Evolutionary conservation across 192 early-diverging fungal genomes (phyloP), one percentile per base, ranked within the genome.

Genomic region (Coemansia sp.): DNA sequence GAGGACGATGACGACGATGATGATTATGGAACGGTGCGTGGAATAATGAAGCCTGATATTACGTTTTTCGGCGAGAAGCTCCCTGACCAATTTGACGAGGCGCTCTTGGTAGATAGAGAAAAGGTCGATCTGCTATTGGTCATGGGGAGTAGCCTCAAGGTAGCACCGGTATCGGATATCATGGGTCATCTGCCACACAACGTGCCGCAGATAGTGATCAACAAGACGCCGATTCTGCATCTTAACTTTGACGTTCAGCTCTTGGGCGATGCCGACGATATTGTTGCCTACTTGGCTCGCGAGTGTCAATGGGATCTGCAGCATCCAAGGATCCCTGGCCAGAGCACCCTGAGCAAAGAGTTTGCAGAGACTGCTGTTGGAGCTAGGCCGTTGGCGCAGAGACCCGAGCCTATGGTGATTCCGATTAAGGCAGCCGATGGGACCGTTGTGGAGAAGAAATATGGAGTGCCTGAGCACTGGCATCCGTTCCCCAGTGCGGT

Each of bases 21-120:
- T 27, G 82, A 85, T 18, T 71, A 79, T 29, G 70, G 79, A 13
- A 32, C 39, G 8, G 40, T 59, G 2, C 51, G 46, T 18, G 78
- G 81, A 1, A 81, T 90, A 15, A 91, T 98, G 82, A 98, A 98
- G 56, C 96, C 96, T 0, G 93, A 94, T 50, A 99, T 99, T 50
- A 86, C 90, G 14, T 99, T 99, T 61, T 99, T 99, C 77, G 94
- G 93, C 20, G 97, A 99, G 54, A 85, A 88, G 63, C 77, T 97
- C 13, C 89, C 93, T 0, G 75, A 79, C 15, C 81, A 80, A 27
- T 96, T 97, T 55, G 85, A 96, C 53, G 66, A 82, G 13, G 57
- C 63, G 4, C 80, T 95, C 32, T 76, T 82, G 0, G 53, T 58
- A 10, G 97, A 99, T 69, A 67, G 79, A 11, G 78, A 85, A 15